These are phyloP conservation scores for Kazachstania taianensis DNA, from an alignment of 805 yeast species.

Conservation along the genomic window DNA sequence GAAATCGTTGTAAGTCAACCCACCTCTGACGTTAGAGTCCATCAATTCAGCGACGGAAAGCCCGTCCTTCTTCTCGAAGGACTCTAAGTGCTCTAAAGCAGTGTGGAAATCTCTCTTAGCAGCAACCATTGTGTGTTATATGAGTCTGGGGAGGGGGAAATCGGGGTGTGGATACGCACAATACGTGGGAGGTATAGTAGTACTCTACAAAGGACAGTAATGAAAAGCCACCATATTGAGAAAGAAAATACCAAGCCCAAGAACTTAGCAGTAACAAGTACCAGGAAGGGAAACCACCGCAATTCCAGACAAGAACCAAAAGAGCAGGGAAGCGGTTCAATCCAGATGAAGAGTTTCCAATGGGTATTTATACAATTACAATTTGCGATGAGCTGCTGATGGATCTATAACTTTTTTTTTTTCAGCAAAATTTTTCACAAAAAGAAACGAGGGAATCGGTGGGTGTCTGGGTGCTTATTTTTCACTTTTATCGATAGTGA, in stretches of 20 bases:
- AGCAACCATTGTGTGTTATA: slow-evolving; percentile 9
- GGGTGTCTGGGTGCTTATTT: too few relatives aligned
- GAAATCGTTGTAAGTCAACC: slow-evolving; percentile 94
- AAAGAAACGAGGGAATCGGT: neutral
- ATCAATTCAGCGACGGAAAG: slow-evolving; percentile 71
- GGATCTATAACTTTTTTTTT: slow-evolving; percentile 1
- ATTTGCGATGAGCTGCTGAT: neutral
- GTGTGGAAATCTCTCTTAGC: slow-evolving; percentile 36
- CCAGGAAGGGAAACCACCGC: neutral
- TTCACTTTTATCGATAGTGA: too few relatives aligned
- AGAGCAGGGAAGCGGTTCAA: too few relatives aligned
- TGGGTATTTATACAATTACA: slow-evolving; percentile 5
- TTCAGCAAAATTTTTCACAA: neutral
- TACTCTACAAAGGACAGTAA: neutral
- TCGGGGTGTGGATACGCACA: neutral
- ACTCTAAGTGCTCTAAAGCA: slow-evolving; percentile 58
- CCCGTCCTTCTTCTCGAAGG: slow-evolving; percentile 73
- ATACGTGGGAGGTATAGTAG: too few relatives aligned
- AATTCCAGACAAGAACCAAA: too few relatives aligned
- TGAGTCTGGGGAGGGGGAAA: neutral
- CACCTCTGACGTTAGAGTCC: slow-evolving; percentile 88
- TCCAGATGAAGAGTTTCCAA: slow-evolving; percentile 1
- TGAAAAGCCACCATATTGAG: slow-evolving; percentile 7
- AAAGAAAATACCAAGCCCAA: slow-evolving; percentile 6
- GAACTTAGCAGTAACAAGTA: neutral